phyloP scores from a whole-genome alignment of 2,329 filamentous ascomycete genomes.

The Penicillium sclerotiorum region DNA sequence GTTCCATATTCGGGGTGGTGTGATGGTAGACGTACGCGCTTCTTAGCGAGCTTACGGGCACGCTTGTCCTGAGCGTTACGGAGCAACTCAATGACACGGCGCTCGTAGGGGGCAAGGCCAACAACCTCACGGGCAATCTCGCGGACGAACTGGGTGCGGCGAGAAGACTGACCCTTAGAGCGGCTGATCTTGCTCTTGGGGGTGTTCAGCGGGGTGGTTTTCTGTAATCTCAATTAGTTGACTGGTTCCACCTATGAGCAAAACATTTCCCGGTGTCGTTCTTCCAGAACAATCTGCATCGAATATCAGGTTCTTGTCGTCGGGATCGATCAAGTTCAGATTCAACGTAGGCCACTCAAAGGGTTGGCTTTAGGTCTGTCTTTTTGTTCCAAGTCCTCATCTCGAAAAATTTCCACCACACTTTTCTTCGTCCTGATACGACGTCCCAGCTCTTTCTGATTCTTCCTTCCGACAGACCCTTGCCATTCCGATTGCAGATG shows the following conservation, averaged over 20 bases:
- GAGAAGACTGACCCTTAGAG: constrained; percentile 94
- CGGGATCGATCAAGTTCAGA: constrained; percentile 3
- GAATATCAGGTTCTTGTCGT: not conserved
- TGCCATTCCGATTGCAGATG: not conserved
- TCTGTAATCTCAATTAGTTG: constrained; percentile 58
- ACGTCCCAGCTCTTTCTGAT: not conserved
- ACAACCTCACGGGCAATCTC: constrained; percentile 98
- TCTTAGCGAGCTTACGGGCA: constrained; percentile 98
- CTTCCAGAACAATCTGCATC: constrained; percentile 7
- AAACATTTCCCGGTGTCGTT: not conserved
- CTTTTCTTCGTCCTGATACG: not conserved
- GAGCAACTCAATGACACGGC: constrained; percentile 97
- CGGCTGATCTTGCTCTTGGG: constrained; percentile 76
- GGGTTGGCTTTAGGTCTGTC: constrained; percentile 1
- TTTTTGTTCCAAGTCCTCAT: constrained; percentile 6
- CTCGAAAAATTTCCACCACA: constrained; percentile 12
- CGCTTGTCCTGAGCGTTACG: constrained; percentile 99
- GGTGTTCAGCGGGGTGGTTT: constrained; percentile 75
- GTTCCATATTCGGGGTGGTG: not conserved
- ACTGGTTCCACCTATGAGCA: constrained; percentile 40
- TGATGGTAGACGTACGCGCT: constrained; percentile 69
- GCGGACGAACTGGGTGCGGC: constrained; percentile 94
- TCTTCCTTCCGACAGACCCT: not conserved
- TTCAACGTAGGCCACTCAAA: not conserved
- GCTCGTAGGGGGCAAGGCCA: constrained; percentile 93